Evolutionary conservation across 768 basidiomycete species (phyloP).

Genomic region (Trametes maxima): DNA sequence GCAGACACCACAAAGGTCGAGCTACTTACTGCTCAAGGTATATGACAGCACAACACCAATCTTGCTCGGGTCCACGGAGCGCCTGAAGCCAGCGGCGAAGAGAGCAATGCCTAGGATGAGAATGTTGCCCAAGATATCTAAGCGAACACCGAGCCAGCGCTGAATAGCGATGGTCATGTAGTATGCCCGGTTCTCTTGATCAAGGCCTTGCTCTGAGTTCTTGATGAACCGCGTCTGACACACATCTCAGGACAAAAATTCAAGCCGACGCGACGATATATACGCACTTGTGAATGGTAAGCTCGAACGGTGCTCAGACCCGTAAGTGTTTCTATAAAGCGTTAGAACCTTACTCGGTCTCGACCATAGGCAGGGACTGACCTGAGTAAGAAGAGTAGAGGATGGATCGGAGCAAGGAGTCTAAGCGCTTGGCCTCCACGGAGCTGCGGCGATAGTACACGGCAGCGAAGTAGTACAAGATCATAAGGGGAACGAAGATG

Average conservation of each 20-base stretch:
- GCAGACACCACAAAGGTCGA: no score
- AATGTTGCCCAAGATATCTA: slow-evolving; percentile 69
- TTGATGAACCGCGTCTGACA: slow-evolving; percentile 48
- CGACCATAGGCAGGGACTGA: slow-evolving; percentile 26
- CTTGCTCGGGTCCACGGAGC: slow-evolving; percentile 57
- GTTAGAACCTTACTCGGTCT: not conserved
- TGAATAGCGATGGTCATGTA: slow-evolving; percentile 68
- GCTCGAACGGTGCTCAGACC: slow-evolving; percentile 66
- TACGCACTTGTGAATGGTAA: slow-evolving; percentile 53
- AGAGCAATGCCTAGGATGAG: slow-evolving; percentile 70
- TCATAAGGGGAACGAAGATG: slow-evolving; percentile 54
- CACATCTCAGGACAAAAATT: no score
- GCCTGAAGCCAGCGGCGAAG: slow-evolving; percentile 65
- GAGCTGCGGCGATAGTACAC: slow-evolving; percentile 62
- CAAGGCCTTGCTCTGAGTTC: slow-evolving; percentile 55
- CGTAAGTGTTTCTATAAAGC: slow-evolving; percentile 54
- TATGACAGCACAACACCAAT: slow-evolving; percentile 47
- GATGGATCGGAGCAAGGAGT: slow-evolving; percentile 60
- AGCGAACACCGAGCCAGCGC: slow-evolving; percentile 61
- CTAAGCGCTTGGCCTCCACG: slow-evolving; percentile 65
- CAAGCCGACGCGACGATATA: not conserved
- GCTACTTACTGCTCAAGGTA: slow-evolving; percentile 44
- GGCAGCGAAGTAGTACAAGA: slow-evolving; percentile 56
- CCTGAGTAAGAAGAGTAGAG: slow-evolving; percentile 63
- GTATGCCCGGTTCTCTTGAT: slow-evolving; percentile 64